A percentile compares a stretch with the other conserved stretches of the same genome.
Conservation (phyloP, 2,329 filamentous ascomycete species). For the Decorospora gaudefroyi region DNA sequence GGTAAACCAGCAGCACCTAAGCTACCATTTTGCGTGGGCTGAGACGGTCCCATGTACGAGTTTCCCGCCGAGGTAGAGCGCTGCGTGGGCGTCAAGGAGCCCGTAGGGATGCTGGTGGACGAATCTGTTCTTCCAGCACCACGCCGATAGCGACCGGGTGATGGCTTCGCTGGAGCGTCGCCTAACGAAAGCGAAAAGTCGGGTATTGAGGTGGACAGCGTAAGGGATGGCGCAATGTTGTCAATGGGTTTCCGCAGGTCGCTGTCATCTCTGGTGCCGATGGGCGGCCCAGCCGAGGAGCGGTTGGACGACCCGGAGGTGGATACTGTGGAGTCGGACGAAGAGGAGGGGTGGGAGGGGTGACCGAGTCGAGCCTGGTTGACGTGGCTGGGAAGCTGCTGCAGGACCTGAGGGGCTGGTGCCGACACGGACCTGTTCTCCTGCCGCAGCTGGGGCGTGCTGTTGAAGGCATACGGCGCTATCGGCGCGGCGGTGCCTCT, state of each 20-base stretch:
- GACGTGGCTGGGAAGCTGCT: conserved; percentile 33
- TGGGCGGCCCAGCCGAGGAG: conserved; percentile 43
- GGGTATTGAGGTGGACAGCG: conserved; percentile 57
- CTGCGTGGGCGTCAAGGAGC: conserved; percentile 39
- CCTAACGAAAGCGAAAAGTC: conserved; percentile 61
- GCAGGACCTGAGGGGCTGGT: conserved; percentile 52
- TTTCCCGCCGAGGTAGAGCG: conserved; percentile 45
- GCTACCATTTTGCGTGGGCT: conserved; percentile 61
- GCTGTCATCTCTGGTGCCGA: conserved; percentile 57
- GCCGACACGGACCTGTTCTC: conserved; percentile 62
- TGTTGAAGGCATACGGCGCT: conserved; percentile 57
- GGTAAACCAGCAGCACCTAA: conserved; percentile 50
- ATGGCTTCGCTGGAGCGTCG: conserved; percentile 66
- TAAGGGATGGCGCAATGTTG: conserved; percentile 54
- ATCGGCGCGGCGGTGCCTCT: conserved; percentile 53
- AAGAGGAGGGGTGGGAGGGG: conserved; percentile 48
- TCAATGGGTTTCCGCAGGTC: conserved; percentile 47
- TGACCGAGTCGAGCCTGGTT: conserved; percentile 41
- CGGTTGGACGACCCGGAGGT: conserved; percentile 58
- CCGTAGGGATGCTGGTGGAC: conserved; percentile 41
- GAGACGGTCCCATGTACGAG: conserved; percentile 56
- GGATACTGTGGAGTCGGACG: conserved; percentile 51
- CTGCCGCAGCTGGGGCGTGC: conserved; percentile 59
- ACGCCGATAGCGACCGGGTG: conserved; percentile 84
- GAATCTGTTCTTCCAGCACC: conserved; percentile 61